A percentile compares a stretch with the other conserved stretches of the same genome.
Conservation (phyloP, 768 basidiomycete species). For the Boletus insuetus region DNA sequence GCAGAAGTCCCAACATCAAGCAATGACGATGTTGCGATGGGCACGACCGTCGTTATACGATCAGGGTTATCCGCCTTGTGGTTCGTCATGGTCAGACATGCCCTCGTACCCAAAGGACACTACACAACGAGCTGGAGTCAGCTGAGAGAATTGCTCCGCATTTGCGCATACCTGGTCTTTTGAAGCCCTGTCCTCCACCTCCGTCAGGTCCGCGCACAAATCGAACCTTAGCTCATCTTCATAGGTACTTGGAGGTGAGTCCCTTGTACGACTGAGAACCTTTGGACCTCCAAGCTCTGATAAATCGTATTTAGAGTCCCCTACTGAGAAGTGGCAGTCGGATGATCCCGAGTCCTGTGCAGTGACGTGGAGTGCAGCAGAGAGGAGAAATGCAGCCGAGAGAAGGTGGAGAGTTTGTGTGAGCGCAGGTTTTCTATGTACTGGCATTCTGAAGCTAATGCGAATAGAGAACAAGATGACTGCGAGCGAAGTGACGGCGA, state of each 20-base stretch:
- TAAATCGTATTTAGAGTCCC: slow-evolving; percentile 57
- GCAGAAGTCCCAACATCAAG: slow-evolving; percentile 26
- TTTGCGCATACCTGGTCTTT: slow-evolving; percentile 63
- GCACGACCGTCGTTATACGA: slow-evolving; percentile 70
- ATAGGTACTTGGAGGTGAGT: slow-evolving; percentile 62
- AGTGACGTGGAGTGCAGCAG: slow-evolving; percentile 18
- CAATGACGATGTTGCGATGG: slow-evolving; percentile 49
- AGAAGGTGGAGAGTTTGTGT: slow-evolving; percentile 1
- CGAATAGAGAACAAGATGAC: background rate
- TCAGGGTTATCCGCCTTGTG: slow-evolving; percentile 51
- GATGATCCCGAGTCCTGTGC: slow-evolving; percentile 44
- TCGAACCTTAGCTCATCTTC: slow-evolving; percentile 62
- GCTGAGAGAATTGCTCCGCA: background rate
- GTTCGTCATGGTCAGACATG: slow-evolving; percentile 71
- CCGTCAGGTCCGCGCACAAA: slow-evolving; percentile 59
- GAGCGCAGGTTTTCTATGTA: slow-evolving; percentile 11
- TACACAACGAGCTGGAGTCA: slow-evolving; percentile 28
- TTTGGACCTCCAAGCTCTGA: slow-evolving; percentile 52
- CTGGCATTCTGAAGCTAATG: slow-evolving; percentile 19
- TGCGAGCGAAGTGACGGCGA: no score
- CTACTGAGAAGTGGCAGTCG: slow-evolving; percentile 48
- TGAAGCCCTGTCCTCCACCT: slow-evolving; percentile 43
- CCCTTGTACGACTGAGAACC: slow-evolving; percentile 46
- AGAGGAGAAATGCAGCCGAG: slow-evolving; percentile 20
- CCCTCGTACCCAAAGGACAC: slow-evolving; percentile 69